Percentiles rank a stretch among this genome's conserved stretches.
phyloP scores from a whole-genome alignment of 2,329 filamentous ascomycete species.

The Venturia nashicola region DNA sequence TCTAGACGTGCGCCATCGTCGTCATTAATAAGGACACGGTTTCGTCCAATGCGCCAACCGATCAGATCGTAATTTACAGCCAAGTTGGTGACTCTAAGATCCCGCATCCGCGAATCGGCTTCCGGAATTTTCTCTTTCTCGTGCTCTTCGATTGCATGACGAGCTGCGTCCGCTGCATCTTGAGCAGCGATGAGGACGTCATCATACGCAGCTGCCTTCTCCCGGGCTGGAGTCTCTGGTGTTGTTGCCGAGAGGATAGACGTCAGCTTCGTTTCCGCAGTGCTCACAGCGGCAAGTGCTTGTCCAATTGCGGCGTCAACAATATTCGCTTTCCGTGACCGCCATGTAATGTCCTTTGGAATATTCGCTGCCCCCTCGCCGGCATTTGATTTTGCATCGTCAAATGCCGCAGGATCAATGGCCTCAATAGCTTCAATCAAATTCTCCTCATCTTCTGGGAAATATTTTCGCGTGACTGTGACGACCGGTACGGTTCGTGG shows the following conservation, averaged over 20 bases:
- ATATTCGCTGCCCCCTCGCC: conserved; percentile 23
- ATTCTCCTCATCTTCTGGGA: conserved; percentile 51
- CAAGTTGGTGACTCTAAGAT: conserved; percentile 81
- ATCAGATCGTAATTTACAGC: conserved; percentile 91
- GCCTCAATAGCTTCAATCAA: conserved; percentile 57
- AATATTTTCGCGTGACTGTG: conserved; percentile 65
- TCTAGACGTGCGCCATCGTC: conserved; percentile 59
- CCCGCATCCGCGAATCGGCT: conserved; percentile 78
- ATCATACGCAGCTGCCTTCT: conserved; percentile 80
- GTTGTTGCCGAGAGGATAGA: conserved; percentile 27
- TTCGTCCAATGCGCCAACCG: conserved; percentile 87
- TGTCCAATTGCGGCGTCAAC: conserved; percentile 88
- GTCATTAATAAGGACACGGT: conserved; percentile 74
- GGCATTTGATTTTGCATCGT: conserved; percentile 1
- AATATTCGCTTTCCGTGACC: conserved; percentile 71
- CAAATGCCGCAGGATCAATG: conserved; percentile 50
- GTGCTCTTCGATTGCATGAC: conserved; percentile 85
- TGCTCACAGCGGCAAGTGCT: conserved; percentile 58
- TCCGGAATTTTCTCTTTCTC: conserved; percentile 71
- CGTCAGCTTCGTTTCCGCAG: conserved; percentile 40
- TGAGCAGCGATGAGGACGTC: conserved; percentile 81
- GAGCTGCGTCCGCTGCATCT: conserved; percentile 86
- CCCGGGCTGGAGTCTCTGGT: conserved; percentile 27
- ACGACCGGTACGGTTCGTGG: conserved; percentile 74
- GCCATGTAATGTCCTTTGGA: conserved; percentile 73